These are phyloP conservation scores for Leishmania lainsoni DNA, from an alignment of 208 protist species.

Conservation along the genomic window DNA sequence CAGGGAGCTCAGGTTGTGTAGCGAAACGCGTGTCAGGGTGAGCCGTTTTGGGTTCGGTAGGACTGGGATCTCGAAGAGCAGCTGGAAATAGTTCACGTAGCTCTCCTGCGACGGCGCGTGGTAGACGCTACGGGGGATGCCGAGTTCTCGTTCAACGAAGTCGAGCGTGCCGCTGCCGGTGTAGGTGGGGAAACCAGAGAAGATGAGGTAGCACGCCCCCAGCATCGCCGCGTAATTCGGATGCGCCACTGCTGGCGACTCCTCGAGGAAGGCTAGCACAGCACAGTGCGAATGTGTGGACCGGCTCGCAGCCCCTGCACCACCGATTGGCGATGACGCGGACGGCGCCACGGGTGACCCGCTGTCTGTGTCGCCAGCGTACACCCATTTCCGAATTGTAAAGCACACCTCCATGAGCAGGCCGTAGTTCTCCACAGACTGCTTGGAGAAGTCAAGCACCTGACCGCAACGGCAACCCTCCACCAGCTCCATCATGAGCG, in stretches of 20 bases:
- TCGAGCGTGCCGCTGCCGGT: constrained; percentile 52
- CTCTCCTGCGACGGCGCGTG: constrained; percentile 73
- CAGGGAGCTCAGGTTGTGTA: constrained; percentile 62
- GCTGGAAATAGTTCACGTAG: constrained; percentile 84
- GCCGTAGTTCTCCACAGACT: constrained; percentile 69
- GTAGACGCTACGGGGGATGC: constrained; percentile 53
- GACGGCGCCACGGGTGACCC: constrained; percentile 1
- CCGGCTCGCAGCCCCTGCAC: neutral
- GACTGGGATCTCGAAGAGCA: constrained; percentile 77
- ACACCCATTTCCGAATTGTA: constrained; percentile 72
- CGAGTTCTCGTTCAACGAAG: constrained; percentile 65
- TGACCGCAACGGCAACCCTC: constrained; percentile 56
- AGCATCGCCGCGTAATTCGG: constrained; percentile 84
- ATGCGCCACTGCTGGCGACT: constrained; percentile 45
- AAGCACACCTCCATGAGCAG: constrained; percentile 78
- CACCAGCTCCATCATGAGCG: constrained; percentile 74
- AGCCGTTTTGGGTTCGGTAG: constrained; percentile 65
- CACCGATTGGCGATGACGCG: constrained; percentile 4
- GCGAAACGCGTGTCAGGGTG: constrained; percentile 46
- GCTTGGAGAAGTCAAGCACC: constrained; percentile 79
- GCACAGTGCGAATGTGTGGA: constrained; percentile 43
- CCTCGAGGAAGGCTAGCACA: constrained; percentile 74
- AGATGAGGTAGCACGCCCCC: constrained; percentile 73
- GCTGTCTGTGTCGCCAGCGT: constrained; percentile 26
- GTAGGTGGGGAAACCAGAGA: constrained; percentile 56